These are phyloP conservation scores for Ogataea ganodermae DNA, from an alignment of 805 yeast species.

Conservation along the genomic window DNA sequence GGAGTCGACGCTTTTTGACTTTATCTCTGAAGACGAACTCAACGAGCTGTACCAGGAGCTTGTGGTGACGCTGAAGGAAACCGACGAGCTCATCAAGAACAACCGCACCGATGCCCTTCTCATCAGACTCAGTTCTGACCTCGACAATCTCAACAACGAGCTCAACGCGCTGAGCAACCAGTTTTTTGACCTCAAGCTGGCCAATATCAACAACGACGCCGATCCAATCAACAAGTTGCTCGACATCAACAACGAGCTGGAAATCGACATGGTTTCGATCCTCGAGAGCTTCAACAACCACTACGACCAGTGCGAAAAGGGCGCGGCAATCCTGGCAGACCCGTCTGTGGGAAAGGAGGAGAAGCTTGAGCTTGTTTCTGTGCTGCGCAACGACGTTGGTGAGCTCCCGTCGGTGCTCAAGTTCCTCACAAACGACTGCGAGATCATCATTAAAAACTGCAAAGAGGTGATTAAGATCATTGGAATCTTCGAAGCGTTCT, in stretches of 20 bases:
- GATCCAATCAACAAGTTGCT: constrained; percentile 30
- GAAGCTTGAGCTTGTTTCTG: constrained; percentile 43
- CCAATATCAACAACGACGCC: constrained; percentile 18
- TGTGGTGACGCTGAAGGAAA: constrained; percentile 30
- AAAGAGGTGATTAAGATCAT: constrained; percentile 29
- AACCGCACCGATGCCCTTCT: constrained; percentile 32
- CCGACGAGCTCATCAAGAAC: constrained; percentile 31
- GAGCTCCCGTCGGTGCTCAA: constrained; percentile 60
- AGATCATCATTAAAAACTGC: constrained; percentile 32
- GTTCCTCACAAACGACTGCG: constrained; percentile 44
- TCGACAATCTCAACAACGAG: constrained; percentile 28
- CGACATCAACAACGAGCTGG: constrained; percentile 50
- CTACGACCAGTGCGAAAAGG: constrained; percentile 73
- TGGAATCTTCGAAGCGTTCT: constrained; percentile 23
- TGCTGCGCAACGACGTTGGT: constrained; percentile 51
- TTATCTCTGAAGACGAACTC: constrained; percentile 46
- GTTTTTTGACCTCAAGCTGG: constrained; percentile 28
- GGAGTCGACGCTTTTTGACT: constrained; percentile 42
- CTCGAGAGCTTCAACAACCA: constrained; percentile 76
- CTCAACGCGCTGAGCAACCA: constrained; percentile 29
- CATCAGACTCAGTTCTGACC: constrained; percentile 28
- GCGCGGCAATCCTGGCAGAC: constrained; percentile 40
- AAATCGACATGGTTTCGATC: constrained; percentile 68
- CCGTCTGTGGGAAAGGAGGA: constrained; percentile 31
- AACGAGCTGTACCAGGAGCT: constrained; percentile 37